Base-by-base conservation (phyloP, 1,139 yeast genomes). In the Zygosaccharomyces pseudobailii region DNA sequence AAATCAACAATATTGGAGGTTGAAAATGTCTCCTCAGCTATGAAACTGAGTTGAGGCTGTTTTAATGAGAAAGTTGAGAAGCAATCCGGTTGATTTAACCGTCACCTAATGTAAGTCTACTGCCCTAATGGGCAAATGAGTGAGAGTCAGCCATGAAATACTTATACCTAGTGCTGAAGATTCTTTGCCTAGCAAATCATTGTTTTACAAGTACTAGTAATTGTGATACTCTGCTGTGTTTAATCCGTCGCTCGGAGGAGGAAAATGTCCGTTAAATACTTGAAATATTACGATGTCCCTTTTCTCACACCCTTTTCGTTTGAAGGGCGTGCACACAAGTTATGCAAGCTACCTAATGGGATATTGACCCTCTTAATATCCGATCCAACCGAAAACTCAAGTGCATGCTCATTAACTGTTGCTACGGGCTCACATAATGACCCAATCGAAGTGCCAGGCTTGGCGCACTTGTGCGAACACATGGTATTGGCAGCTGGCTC, bases 381-480 rank as follows among this genome's bases (percentile, higher is more conserved):
- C 0, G 87, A 84, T 54, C 81, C 87, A 0, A 56, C 74, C 0
- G 72, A 70, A 17, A 71, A 70, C 6, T 45, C 68, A 0, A 76
- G 78, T 1, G 70, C 83, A 0, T 71, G 71, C 42, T 72, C 78
- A 2, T 49, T 84, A 3, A 70, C 84, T 19, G 79, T 84, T 0
- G 78, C 78, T 0, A 60, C 82, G 0, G 92, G 92, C 1, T 80
- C 88, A 1, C 77, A 76, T 57, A 71, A 75, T 44, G 90, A 85
- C 55, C 84, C 86, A 0, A 68, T 66, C 3, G 68, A 70, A 1
- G 45, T 74, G 0, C 75, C 75, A 0, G 92, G 92, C 0, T 55
- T 84, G 33, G 90, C 92, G 0, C 94, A 85, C 66, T 69, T 84
- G 37, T 82, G 88, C 60, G 92, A 85, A 52, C 92, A 85, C 62